Percentiles rank a stretch among this genome's conserved stretches.
phyloP scores from a whole-genome alignment of 805 yeast genomes.

The Wickerhamomyces silvicola region DNA sequence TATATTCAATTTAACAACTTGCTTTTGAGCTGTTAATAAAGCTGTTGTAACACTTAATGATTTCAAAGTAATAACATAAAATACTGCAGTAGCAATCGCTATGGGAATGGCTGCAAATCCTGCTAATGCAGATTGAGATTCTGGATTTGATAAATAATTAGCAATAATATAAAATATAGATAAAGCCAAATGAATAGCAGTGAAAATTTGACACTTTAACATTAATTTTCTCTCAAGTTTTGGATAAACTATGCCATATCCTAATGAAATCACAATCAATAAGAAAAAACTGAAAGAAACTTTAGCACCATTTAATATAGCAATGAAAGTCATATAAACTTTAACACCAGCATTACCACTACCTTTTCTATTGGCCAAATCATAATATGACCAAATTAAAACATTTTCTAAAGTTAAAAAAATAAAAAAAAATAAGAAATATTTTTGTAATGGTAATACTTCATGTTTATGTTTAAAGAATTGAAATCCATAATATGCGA shows the following conservation, averaged over 20 bases:
- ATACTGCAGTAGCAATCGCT: slow-evolving; percentile 57
- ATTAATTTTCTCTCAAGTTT: slow-evolving; percentile 69
- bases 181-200: slow-evolving; percentile 49
- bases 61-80: slow-evolving; percentile 68
- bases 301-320: slow-evolving; percentile 73
- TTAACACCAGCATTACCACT: slow-evolving; percentile 46
- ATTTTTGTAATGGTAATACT: slow-evolving; percentile 82
- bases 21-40: slow-evolving; percentile 76
- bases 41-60: slow-evolving; percentile 72
- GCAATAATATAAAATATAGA: slow-evolving; percentile 49
- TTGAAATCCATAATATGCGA: slow-evolving; percentile 79
- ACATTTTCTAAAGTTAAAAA: slow-evolving; percentile 81
- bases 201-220: slow-evolving; percentile 61
- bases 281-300: slow-evolving; percentile 85
- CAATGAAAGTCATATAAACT: slow-evolving; percentile 69
- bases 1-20: slow-evolving; percentile 83
- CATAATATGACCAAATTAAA: slow-evolving; percentile 88
- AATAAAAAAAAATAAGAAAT: slow-evolving; percentile 77
- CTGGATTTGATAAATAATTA: slow-evolving; percentile 45
- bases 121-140: slow-evolving; percentile 41
- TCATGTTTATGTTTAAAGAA: slow-evolving; percentile 83
- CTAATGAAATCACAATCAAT: slow-evolving; percentile 77
- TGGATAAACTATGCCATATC: slow-evolving; percentile 92
- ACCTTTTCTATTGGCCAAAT: slow-evolving; percentile 64
- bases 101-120: slow-evolving; percentile 67